Percentiles rank a stretch among this genome's conserved stretches.
Conservation (phyloP, 1,284 basidiomycete genomes). For the Tylopilus sp. region DNA sequence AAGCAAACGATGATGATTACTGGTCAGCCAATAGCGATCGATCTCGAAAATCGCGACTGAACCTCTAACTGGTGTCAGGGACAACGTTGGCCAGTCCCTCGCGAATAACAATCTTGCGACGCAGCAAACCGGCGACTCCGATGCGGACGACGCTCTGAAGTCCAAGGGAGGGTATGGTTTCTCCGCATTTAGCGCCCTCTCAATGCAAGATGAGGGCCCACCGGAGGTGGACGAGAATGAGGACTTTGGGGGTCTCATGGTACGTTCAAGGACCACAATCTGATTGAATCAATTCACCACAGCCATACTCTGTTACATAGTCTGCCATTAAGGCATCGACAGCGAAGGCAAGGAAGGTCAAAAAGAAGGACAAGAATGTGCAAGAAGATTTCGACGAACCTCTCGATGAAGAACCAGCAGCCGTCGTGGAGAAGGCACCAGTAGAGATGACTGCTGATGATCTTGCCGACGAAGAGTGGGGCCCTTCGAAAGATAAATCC, state of each 20-base stretch:
- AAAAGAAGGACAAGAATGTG: slow-evolving; percentile 57
- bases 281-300: slow-evolving; percentile 6
- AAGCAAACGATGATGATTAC: slow-evolving; percentile 79
- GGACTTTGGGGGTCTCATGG: slow-evolving; percentile 83
- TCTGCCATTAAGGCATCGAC: slow-evolving; percentile 56
- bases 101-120: slow-evolving; percentile 40
- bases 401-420: slow-evolving; percentile 32
- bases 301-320: slow-evolving; percentile 27
- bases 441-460: slow-evolving; percentile 59
- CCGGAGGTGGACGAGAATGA: slow-evolving; percentile 64
- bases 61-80: slow-evolving; percentile 44
- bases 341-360: slow-evolving; percentile 58
- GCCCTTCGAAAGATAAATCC: slow-evolving; percentile 50
- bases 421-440: slow-evolving; percentile 40
- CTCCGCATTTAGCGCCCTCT: slow-evolving; percentile 49
- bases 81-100: slow-evolving; percentile 61
- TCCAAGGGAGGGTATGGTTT: slow-evolving; percentile 38
- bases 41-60: slow-evolving; percentile 16
- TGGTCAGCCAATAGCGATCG: slow-evolving; percentile 53
- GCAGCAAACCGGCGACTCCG: slow-evolving; percentile 39
- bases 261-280: slow-evolving; percentile 37
- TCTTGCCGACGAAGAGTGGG: slow-evolving; percentile 67
- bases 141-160: slow-evolving; percentile 37
- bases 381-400: slow-evolving; percentile 32
- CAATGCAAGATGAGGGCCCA: slow-evolving; percentile 45